Evolutionary conservation across 768 basidiomycete genomes (phyloP).

Genomic region (Xerocomus spinulosus): DNA sequence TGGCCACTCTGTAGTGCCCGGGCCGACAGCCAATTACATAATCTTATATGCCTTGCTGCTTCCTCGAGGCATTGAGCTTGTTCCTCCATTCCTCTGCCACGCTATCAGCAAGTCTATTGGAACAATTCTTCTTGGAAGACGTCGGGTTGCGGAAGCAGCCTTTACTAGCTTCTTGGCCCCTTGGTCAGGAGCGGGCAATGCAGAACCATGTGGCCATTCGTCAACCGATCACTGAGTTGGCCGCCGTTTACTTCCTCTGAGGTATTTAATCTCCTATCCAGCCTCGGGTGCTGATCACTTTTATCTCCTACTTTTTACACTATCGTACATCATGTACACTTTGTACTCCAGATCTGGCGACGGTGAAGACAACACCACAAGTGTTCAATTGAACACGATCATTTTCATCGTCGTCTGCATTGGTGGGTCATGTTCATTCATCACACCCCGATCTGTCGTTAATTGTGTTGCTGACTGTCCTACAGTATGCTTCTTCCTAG

Average conservation of each 20-base stretch:
- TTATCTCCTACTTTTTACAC: conserved; percentile 9
- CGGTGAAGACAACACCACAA: not conserved
- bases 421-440: conserved; percentile 20
- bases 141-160: conserved; percentile 19
- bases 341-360: conserved; percentile 13
- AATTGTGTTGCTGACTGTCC: conserved; percentile 10
- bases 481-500: conserved; percentile 21
- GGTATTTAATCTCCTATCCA: conserved; percentile 16
- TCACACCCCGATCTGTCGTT: not conserved
- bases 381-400: conserved; percentile 13
- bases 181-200: conserved; percentile 14
- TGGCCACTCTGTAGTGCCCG: not conserved
- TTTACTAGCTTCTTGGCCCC: conserved; percentile 15
- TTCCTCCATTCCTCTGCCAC: conserved; percentile 21
- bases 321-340: not conserved
- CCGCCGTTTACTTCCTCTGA: conserved; percentile 2
- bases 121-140: conserved; percentile 13
- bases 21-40: conserved; percentile 5
- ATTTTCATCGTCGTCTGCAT: conserved; percentile 23
- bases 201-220: conserved; percentile 5
- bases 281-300: not conserved
- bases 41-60: conserved; percentile 9
- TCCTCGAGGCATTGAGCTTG: no score
- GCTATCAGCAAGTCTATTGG: conserved; percentile 3
- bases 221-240: conserved; percentile 12